Conservation (phyloP, 2,329 filamentous ascomycete genomes). For the Rutstroemia sp. region DNA sequence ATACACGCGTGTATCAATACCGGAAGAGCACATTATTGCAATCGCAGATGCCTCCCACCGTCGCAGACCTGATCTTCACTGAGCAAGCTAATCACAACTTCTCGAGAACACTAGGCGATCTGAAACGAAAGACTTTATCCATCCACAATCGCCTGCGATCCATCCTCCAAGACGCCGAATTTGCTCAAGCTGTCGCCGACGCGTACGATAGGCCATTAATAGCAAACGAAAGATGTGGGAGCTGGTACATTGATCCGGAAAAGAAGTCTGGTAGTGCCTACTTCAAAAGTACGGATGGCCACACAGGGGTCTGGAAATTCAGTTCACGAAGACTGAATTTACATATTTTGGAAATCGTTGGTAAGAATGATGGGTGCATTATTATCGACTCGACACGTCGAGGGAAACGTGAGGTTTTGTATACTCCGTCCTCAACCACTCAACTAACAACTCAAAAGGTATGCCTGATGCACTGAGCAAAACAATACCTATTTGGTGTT, state of each 20-base stretch:
- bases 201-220: constrained; percentile 60
- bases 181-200: constrained; percentile 56
- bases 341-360: constrained; percentile 65
- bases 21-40: background rate
- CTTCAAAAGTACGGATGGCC: constrained; percentile 97
- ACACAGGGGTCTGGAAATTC: constrained; percentile 85
- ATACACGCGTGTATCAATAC: background rate
- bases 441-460: constrained; percentile 35
- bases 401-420: constrained; percentile 61
- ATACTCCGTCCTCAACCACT: background rate
- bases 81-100: constrained; percentile 54
- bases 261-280: constrained; percentile 70
- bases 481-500: constrained; percentile 89
- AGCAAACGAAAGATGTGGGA: constrained; percentile 91
- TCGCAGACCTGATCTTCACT: constrained; percentile 36
- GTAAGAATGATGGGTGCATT: constrained; percentile 62
- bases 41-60: constrained; percentile 34
- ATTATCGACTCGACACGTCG: constrained; percentile 89
- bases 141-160: constrained; percentile 76
- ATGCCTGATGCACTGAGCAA: constrained; percentile 95
- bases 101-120: constrained; percentile 59
- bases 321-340: constrained; percentile 79
- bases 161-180: constrained; percentile 67
- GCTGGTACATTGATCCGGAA: constrained; percentile 76
- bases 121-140: constrained; percentile 70